Conservation (phyloP, 495 filamentous ascomycete species). For the Stereocaulon alpinum region DNA sequence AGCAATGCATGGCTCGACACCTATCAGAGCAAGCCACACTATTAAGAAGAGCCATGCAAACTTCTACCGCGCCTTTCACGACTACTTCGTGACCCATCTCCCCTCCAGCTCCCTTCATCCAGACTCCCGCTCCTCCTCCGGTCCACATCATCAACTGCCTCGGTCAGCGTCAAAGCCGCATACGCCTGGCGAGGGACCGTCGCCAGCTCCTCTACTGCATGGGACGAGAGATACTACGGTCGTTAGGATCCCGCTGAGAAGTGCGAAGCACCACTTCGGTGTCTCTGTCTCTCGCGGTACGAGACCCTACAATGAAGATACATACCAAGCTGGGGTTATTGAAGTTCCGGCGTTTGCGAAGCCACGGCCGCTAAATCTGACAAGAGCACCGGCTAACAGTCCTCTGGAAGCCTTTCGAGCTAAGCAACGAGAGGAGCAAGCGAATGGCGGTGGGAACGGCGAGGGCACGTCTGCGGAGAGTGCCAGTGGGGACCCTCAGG, state of each 20-base stretch:
- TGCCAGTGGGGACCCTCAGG: constrained; percentile 77
- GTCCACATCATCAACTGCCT: constrained; percentile 73
- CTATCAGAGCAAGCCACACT: constrained; percentile 1
- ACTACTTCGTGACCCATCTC: constrained; percentile 93
- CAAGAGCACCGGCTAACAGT: constrained; percentile 33
- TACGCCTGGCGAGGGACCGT: constrained; percentile 41
- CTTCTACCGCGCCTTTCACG: constrained; percentile 59
- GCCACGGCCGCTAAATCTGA: constrained; percentile 61
- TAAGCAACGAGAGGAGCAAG: constrained; percentile 18
- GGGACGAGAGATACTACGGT: constrained; percentile 70
- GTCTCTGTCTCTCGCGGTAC: constrained; percentile 67
- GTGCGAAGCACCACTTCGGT: constrained; percentile 94
- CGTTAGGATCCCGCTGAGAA: constrained; percentile 91
- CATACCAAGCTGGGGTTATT: constrained; percentile 89
- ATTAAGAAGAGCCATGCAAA: neutral
- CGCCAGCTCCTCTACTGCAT: constrained; percentile 47
- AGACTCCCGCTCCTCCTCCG: constrained; percentile 54
- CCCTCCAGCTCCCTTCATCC: constrained; percentile 90
- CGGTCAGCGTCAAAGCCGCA: constrained; percentile 76
- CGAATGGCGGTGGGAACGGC: constrained; percentile 24
- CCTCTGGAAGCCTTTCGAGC: constrained; percentile 26
- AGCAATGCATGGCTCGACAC: constrained; percentile 2
- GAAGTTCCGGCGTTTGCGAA: constrained; percentile 87
- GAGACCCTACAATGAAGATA: constrained; percentile 82
- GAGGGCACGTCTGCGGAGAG: constrained; percentile 57